These are phyloP conservation scores for Acanthamoeba royreba DNA, from an alignment of 208 protist species.

Conservation along the genomic window DNA sequence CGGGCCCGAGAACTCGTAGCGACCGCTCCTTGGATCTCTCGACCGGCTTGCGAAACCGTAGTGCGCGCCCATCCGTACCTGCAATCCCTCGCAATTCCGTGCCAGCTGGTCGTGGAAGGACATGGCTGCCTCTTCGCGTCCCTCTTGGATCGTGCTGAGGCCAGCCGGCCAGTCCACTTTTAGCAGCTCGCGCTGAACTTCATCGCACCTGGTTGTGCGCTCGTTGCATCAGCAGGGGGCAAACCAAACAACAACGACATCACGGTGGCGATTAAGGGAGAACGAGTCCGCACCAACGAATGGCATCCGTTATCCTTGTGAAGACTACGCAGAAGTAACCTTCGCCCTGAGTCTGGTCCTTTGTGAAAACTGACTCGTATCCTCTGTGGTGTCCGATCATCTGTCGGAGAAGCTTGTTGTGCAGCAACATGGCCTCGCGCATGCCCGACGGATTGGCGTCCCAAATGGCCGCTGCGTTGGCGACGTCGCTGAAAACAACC, in stretches of 20 bases:
- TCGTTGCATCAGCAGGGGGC: neutral
- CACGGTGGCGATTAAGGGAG: neutral
- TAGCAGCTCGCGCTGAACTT: neutral
- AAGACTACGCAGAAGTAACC: constrained; percentile 38
- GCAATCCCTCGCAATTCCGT: neutral
- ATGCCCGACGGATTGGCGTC: constrained; percentile 4
- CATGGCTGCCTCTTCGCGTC: neutral
- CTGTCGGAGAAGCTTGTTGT: neutral
- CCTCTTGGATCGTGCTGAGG: neutral
- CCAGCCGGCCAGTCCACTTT: neutral
- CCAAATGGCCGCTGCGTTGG: neutral
- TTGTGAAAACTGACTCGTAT: constrained; percentile 28
- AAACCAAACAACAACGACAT: neutral
- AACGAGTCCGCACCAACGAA: neutral
- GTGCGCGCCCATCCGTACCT: constrained; percentile 45
- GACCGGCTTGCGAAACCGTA: neutral
- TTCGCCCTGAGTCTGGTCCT: neutral
- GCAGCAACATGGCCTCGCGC: neutral
- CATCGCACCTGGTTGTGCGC: neutral
- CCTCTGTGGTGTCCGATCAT: neutral
- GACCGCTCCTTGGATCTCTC: neutral
- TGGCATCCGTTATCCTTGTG: neutral
- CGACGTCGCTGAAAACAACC: constrained; percentile 20
- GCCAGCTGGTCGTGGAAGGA: neutral
- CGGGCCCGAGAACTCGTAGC: neutral